phyloP scores from a whole-genome alignment of 306 rosid genomes.

The Cicer cuneatum region DNA sequence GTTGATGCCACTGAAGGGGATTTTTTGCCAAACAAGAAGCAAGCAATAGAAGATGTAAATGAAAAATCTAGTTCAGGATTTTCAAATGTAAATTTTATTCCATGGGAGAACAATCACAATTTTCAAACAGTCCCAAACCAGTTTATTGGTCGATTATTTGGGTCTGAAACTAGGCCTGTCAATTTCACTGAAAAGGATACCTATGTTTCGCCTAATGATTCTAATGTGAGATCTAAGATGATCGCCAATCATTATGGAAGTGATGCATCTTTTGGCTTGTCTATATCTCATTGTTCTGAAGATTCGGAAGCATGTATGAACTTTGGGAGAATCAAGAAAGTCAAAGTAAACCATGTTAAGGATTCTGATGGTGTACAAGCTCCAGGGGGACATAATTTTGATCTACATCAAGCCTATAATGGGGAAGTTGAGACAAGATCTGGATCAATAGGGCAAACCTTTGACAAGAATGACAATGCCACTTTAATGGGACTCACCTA shows the following conservation, averaged over 20 bases:
- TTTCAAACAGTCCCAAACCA: conserved; percentile 66
- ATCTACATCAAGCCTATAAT: conserved; percentile 55
- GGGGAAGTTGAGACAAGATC: conserved; percentile 56
- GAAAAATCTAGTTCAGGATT: conserved; percentile 62
- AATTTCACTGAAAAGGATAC: conserved; percentile 57
- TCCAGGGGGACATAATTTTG: conserved; percentile 47
- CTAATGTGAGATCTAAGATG: conserved; percentile 61
- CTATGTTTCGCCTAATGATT: conserved; percentile 57
- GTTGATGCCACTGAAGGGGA: conserved; percentile 66
- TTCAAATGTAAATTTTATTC: conserved; percentile 58
- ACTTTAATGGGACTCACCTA: conserved; percentile 59
- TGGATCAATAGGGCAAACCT: conserved; percentile 56
- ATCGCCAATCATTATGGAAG: conserved; percentile 58
- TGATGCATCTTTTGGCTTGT: conserved; percentile 63
- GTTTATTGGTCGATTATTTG: conserved; percentile 63
- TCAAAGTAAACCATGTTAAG: conserved; percentile 61
- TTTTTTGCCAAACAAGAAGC: conserved; percentile 76
- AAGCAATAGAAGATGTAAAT: conserved; percentile 62
- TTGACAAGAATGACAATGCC: conserved; percentile 58
- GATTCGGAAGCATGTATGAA: conserved; percentile 63
- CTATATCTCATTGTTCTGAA: conserved; percentile 65
- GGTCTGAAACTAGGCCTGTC: conserved; percentile 64
- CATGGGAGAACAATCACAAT: conserved; percentile 70
- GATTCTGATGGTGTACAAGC: conserved; percentile 54
- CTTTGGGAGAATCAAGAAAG: conserved; percentile 64